Conservation (phyloP, 306 rosid species). For the Prunus padus region DNA sequence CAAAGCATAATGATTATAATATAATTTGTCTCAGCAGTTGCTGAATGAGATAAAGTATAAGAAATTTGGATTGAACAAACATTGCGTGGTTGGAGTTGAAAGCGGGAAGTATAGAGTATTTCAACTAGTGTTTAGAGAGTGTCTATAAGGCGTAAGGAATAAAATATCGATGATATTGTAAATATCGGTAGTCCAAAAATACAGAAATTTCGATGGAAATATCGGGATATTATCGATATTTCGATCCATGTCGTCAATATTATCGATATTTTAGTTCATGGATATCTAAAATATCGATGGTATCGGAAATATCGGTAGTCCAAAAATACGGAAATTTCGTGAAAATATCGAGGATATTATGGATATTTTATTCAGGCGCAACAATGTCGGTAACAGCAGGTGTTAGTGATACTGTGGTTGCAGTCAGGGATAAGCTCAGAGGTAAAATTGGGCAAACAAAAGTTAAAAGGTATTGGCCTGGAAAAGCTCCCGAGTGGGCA, state of each 20-base stretch:
- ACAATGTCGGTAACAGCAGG: conserved; percentile 96
- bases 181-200: too few species aligned
- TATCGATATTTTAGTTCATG: too few species aligned
- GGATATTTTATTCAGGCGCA: neutral
- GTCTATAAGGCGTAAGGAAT: neutral
- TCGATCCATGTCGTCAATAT: too few species aligned
- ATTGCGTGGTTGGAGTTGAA: conserved; percentile 7
- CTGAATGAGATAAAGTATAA: neutral
- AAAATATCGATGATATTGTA: too few species aligned
- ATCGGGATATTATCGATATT: too few species aligned
- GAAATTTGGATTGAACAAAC: neutral
- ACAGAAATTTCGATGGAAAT: too few species aligned
- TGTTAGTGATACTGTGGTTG: conserved; percentile 82
- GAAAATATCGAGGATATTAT: too few species aligned
- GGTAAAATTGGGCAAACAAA: conserved; percentile 96
- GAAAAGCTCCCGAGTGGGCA: conserved; percentile 95
- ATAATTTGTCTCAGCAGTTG: neutral
- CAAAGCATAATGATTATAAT: too few species aligned
- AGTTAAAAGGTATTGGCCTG: conserved; percentile 94
- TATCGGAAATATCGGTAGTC: too few species aligned
- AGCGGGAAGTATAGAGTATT: neutral
- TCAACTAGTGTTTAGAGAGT: conserved; percentile 5
- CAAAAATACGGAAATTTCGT: too few species aligned
- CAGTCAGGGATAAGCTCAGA: conserved; percentile 84
- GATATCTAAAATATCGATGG: too few species aligned